Evolutionary conservation across 345 rosid species (phyloP).

Genomic region (rapeseed (Brassica napus)): DNA sequence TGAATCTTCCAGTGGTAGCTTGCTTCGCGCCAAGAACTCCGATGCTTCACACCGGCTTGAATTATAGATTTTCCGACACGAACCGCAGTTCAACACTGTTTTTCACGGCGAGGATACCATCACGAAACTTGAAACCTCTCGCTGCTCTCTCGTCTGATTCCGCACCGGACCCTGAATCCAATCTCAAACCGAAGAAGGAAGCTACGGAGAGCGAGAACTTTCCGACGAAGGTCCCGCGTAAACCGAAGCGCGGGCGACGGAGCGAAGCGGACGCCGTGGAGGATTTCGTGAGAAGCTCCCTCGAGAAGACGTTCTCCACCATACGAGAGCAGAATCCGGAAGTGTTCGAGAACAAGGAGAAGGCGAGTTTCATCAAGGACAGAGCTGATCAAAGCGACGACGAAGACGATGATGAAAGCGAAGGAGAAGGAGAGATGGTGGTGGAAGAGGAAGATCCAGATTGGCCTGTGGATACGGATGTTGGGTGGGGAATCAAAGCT

Average conservation of each 20-base stretch:
- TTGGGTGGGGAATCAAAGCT: slow-evolving; percentile 93
- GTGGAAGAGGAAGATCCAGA: slow-evolving; percentile 78
- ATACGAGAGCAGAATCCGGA: slow-evolving; percentile 60
- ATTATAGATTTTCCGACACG: background rate
- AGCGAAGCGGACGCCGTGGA: slow-evolving; percentile 87
- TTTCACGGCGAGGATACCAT: background rate
- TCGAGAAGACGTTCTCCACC: slow-evolving; percentile 67
- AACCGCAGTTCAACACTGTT: background rate
- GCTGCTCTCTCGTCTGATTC: slow-evolving; percentile 49
- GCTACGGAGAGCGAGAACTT: slow-evolving; percentile 23
- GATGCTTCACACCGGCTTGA: background rate
- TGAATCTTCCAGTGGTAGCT: slow-evolving; percentile 18
- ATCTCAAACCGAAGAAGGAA: slow-evolving; percentile 36
- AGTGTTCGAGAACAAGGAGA: slow-evolving; percentile 49
- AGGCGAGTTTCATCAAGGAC: slow-evolving; percentile 49
- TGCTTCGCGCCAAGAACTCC: slow-evolving; percentile 37
- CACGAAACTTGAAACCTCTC: slow-evolving; percentile 20
- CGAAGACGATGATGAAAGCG: slow-evolving; percentile 24
- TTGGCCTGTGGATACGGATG: slow-evolving; percentile 95
- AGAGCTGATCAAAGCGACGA: slow-evolving; percentile 28
- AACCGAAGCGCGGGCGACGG: slow-evolving; percentile 68
- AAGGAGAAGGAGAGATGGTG: slow-evolving; percentile 48
- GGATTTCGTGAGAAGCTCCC: slow-evolving; percentile 67
- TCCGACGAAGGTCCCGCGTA: slow-evolving; percentile 53
- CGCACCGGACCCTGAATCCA: slow-evolving; percentile 43